A percentile compares a stretch with the other conserved stretches of the same genome.
These are phyloP conservation scores for Cucurbita ficifolia DNA, from an alignment of 306 rosid genomes.

Conservation along the genomic window DNA sequence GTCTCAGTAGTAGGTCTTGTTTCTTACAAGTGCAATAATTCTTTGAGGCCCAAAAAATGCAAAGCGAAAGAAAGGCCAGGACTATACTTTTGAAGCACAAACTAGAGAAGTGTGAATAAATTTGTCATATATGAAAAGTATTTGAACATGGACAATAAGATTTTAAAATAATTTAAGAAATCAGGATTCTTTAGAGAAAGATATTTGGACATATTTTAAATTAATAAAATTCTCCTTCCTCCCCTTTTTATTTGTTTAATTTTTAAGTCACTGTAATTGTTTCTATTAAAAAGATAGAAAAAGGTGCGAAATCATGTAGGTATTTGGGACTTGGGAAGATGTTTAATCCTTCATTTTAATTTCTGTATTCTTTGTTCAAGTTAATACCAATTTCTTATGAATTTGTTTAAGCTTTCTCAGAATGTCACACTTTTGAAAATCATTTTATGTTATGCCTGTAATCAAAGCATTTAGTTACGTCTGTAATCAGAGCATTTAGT, in stretches of 20 bases:
- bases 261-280: neutral
- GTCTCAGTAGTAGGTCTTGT: neutral
- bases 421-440: neutral
- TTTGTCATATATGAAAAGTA: neutral
- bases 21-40: neutral
- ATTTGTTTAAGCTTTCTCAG: neutral
- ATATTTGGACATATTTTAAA: neutral
- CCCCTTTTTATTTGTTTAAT: neutral
- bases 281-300: too few species aligned
- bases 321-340: neutral
- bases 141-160: neutral
- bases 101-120: neutral
- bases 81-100: neutral
- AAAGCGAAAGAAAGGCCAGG: neutral
- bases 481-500: conserved; percentile 13
- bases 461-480: conserved; percentile 13
- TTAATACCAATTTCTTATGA: neutral
- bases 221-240: neutral
- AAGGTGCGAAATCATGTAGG: too few species aligned
- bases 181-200: neutral
- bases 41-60: neutral
- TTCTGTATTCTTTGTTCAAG: neutral
- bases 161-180: neutral
- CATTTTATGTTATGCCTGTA: conserved; percentile 11
- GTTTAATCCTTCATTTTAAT: neutral